Percentiles rank a stretch among this genome's conserved stretches.
Evolutionary conservation across 371 early-diverging fungal genomes (phyloP).

Genomic region (Gilbertella persicaria): DNA sequence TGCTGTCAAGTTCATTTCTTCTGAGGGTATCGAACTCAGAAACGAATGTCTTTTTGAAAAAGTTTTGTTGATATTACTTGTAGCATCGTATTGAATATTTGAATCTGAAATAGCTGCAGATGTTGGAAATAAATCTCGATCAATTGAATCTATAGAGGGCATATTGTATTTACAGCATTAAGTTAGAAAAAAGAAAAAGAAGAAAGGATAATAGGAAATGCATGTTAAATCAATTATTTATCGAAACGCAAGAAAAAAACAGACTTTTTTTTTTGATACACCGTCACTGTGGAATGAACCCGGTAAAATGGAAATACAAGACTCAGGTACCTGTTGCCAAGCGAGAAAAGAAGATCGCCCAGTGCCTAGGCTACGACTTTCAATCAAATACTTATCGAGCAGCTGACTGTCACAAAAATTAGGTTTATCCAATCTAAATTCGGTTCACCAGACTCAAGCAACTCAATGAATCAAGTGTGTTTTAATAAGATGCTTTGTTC

Average conservation of each 20-base stretch:
- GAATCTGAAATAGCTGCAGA: neutral
- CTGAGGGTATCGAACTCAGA: slow-evolving; percentile 6
- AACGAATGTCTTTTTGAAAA: slow-evolving; percentile 1
- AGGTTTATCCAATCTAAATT: too few species aligned
- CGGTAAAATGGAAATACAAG: slow-evolving; percentile 3
- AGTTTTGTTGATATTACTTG: neutral
- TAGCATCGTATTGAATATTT: neutral
- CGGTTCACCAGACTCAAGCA: too few species aligned
- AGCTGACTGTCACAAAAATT: too few species aligned
- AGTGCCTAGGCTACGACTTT: too few species aligned
- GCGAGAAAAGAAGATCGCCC: neutral
- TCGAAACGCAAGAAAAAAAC: neutral
- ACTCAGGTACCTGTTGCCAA: too few species aligned
- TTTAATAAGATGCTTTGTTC: too few species aligned
- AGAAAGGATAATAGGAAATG: neutral
- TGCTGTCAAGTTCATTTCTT: slow-evolving; percentile 4
- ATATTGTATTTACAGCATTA: neutral
- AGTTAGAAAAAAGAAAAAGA: neutral
- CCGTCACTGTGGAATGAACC: neutral
- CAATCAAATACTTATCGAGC: too few species aligned
- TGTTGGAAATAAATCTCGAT: slow-evolving; percentile 6
- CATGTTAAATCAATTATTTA: neutral
- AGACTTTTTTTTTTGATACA: too few species aligned
- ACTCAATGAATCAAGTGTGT: too few species aligned
- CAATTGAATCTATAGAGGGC: slow-evolving; percentile 5